A percentile compares a stretch with the other conserved stretches of the same genome.
These are phyloP conservation scores for Suillus variegatus DNA, from an alignment of 768 basidiomycete genomes.

Conservation along the genomic window DNA sequence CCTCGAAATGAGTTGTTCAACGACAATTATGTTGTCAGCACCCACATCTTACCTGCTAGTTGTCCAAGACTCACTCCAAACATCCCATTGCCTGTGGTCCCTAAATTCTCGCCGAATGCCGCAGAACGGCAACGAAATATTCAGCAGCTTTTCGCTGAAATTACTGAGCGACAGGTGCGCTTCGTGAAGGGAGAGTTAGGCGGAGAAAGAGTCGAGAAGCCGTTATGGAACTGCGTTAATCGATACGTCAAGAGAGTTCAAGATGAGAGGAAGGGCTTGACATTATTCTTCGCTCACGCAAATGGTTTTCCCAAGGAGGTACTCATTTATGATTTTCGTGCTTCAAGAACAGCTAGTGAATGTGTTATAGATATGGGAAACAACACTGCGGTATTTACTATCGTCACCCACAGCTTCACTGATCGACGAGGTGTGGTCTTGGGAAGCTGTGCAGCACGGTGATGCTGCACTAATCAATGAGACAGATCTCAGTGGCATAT, in stretches of 20 bases:
- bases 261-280: conserved; percentile 43
- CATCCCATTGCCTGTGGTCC: conserved; percentile 24
- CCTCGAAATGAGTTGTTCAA: conserved; percentile 22
- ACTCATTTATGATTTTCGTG: background rate
- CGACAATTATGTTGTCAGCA: conserved; percentile 25
- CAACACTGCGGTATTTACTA: conserved; percentile 56
- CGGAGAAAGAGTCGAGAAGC: conserved; percentile 21
- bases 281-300: conserved; percentile 78
- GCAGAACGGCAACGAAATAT: conserved; percentile 15
- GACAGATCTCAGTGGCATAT: conserved; percentile 53
- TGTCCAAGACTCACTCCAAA: conserved; percentile 28
- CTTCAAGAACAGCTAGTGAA: background rate
- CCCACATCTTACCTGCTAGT: conserved; percentile 31
- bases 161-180: conserved; percentile 15
- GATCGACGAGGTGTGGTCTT: conserved; percentile 77
- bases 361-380: conserved; percentile 72
- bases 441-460: conserved; percentile 85
- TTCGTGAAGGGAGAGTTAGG: conserved; percentile 19
- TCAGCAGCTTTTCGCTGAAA: conserved; percentile 19
- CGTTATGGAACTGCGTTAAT: conserved; percentile 73
- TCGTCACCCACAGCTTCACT: conserved; percentile 36
- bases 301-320: conserved; percentile 92
- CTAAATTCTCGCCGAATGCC: conserved; percentile 11
- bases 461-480: conserved; percentile 76
- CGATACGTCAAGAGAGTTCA: conserved; percentile 53